Conservation (phyloP, 2,329 filamentous ascomycete genomes). For the Hypocrella siamensis region DNA sequence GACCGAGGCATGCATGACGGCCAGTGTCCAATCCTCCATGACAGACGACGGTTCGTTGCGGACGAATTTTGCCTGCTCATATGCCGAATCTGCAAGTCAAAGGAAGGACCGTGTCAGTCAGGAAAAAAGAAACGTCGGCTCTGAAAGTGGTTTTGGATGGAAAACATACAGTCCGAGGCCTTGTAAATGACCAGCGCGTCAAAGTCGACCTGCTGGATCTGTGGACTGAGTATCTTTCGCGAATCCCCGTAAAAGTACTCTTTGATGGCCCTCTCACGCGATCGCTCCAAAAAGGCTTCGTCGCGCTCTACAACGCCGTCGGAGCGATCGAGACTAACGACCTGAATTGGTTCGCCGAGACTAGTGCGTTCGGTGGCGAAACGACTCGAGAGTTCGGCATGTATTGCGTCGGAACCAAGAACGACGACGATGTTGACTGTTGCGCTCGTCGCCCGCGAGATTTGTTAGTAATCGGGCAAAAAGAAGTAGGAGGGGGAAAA, state of each 20-base stretch:
- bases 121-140: not conserved
- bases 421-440: constrained; percentile 69
- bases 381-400: constrained; percentile 56
- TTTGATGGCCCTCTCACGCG: constrained; percentile 62
- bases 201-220: constrained; percentile 74
- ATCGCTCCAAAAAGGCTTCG: constrained; percentile 54
- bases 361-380: constrained; percentile 42
- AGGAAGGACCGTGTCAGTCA: not conserved
- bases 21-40: constrained; percentile 69
- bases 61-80: constrained; percentile 32
- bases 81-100: constrained; percentile 9
- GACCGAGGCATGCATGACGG: constrained; percentile 63
- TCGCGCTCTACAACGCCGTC: constrained; percentile 72
- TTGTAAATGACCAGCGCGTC: constrained; percentile 59
- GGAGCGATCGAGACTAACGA: constrained; percentile 70
- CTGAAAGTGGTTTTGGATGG: not conserved
- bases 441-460: not conserved
- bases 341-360: constrained; percentile 51
- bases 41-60: constrained; percentile 47
- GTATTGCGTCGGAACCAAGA: constrained; percentile 62
- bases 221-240: constrained; percentile 65
- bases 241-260: constrained; percentile 89
- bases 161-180: constrained; percentile 39
- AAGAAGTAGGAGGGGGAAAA: not conserved
- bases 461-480: not conserved